A percentile compares a stretch with the other conserved stretches of the same genome.
These are phyloP conservation scores for Aureobasidium sp. DNA, from an alignment of 2,329 filamentous ascomycete species.

Conservation along the genomic window DNA sequence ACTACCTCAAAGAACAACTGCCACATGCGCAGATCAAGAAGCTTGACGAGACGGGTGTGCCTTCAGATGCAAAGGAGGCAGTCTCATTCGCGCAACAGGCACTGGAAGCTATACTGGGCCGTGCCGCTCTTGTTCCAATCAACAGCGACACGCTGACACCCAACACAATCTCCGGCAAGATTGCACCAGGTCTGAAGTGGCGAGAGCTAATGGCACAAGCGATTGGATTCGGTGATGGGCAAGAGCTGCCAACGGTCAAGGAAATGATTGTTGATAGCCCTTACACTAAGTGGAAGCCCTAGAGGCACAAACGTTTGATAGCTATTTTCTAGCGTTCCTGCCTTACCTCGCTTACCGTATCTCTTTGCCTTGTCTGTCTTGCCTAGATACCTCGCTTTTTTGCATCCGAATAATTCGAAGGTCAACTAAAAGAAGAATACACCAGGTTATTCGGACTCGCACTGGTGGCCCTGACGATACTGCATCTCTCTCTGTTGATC, in stretches of 20 bases:
- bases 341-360: no score
- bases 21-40: conserved; percentile 10
- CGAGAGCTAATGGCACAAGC: not conserved
- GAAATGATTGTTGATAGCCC: not conserved
- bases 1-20: conserved; percentile 19
- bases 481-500: no score
- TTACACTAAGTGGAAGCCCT: no score
- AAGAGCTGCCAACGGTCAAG: not conserved
- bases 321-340: no score
- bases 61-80: conserved; percentile 12
- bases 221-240: not conserved
- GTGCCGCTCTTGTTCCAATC: not conserved
- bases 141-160: not conserved
- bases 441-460: no score
- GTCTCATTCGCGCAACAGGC: not conserved
- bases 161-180: not conserved
- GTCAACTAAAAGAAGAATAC: no score
- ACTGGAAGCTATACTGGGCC: not conserved
- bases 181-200: not conserved
- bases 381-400: no score
- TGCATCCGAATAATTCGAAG: no score
- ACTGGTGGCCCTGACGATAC: no score
- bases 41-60: conserved; percentile 18
- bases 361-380: no score
- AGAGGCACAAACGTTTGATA: no score